Conservation (phyloP, 129 eudicot species). For the Smallanthus sonchifolius region DNA sequence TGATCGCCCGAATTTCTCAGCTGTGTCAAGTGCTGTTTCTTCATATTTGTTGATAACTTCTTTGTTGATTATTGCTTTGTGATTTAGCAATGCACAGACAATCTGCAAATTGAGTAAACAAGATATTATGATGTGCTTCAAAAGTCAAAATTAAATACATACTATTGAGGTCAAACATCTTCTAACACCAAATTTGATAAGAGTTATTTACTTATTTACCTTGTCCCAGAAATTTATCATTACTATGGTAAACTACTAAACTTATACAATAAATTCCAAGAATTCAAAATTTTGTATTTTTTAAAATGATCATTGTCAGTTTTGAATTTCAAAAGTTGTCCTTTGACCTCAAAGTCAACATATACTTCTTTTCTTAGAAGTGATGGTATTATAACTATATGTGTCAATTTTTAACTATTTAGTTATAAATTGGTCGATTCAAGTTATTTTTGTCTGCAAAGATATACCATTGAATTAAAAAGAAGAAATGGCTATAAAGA, state of each 20-base stretch:
- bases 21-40: slow-evolving; percentile 65
- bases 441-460: too few relatives aligned
- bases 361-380: too few relatives aligned
- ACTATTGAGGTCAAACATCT: slow-evolving; percentile 16
- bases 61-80: slow-evolving; percentile 40
- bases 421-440: too few relatives aligned
- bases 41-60: slow-evolving; percentile 59
- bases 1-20: slow-evolving; percentile 40
- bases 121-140: slow-evolving; percentile 2
- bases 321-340: neutral
- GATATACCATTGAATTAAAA: too few relatives aligned
- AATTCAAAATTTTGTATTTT: neutral
- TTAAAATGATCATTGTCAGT: neutral
- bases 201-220: too few relatives aligned
- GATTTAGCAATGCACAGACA: slow-evolving; percentile 37
- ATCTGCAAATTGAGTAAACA: slow-evolving; percentile 38
- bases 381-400: too few relatives aligned
- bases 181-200: neutral
- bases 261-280: too few relatives aligned
- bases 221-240: neutral
- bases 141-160: neutral
- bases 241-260: too few relatives aligned
- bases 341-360: too few relatives aligned
- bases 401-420: too few relatives aligned
- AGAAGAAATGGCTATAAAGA: too few relatives aligned